Percentiles rank a stretch among this genome's conserved stretches.
Conservation (phyloP, 2,329 filamentous ascomycete species). For the Dendryphion nanum region DNA sequence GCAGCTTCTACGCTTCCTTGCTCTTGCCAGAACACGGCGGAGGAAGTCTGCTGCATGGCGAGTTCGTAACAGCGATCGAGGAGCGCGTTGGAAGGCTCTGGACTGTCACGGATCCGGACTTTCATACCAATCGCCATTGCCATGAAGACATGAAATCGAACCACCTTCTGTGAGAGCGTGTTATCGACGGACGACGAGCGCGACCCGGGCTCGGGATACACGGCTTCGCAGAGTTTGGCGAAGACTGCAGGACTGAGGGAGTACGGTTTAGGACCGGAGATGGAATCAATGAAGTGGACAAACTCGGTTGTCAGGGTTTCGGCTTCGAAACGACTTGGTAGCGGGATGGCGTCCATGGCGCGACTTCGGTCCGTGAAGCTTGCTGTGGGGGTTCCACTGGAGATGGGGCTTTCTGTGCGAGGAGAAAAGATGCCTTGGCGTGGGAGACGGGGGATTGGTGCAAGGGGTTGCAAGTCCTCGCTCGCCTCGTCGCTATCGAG, state of each 20-base stretch:
- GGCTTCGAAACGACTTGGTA: slow-evolving; percentile 37
- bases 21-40: slow-evolving; percentile 35
- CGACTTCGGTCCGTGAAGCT: slow-evolving; percentile 32
- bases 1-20: slow-evolving; percentile 30
- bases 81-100: slow-evolving; percentile 30
- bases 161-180: slow-evolving; percentile 29
- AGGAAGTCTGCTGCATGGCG: slow-evolving; percentile 32
- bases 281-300: slow-evolving; percentile 24
- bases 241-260: slow-evolving; percentile 23
- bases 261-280: slow-evolving; percentile 23
- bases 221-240: slow-evolving; percentile 28
- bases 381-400: slow-evolving; percentile 24
- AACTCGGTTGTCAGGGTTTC: slow-evolving; percentile 36
- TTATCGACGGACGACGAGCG: slow-evolving; percentile 12
- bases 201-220: slow-evolving; percentile 30
- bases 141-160: slow-evolving; percentile 36
- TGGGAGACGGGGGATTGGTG: slow-evolving; percentile 25
- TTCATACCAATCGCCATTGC: slow-evolving; percentile 39
- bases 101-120: slow-evolving; percentile 26
- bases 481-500: slow-evolving; percentile 30
- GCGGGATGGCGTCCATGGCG: slow-evolving; percentile 26
- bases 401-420: slow-evolving; percentile 23
- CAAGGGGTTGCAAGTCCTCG: slow-evolving; percentile 18
- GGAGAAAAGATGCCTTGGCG: slow-evolving; percentile 32
- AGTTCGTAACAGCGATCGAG: slow-evolving; percentile 37